Base-by-base conservation (phyloP, 2,329 filamentous ascomycete species). In the Cyphellophora attinorum region DNA sequence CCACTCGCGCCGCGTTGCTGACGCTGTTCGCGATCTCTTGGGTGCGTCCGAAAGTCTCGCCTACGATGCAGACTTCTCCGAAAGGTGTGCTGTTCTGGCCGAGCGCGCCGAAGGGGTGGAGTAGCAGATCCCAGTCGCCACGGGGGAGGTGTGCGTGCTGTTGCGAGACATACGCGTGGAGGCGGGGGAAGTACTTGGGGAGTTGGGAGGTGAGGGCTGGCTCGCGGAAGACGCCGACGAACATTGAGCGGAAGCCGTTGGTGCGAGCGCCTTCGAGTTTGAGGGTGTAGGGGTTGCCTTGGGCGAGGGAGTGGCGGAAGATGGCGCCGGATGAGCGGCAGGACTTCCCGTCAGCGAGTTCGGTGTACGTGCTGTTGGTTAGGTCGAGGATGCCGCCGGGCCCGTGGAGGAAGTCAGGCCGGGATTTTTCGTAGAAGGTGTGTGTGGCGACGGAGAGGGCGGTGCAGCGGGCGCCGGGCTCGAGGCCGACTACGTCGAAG, bases 401-500 rank as follows among this genome's bases (percentile, higher is more conserved):
- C 0, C 70, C 70, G 3, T 53, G 40, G 3, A 72, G 45, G 1
- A 66, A 45, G 43, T 73, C 69, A 0, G 70, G 68, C n/a, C 68
- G 48, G 0, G 58, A 57, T 37, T 72, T 73, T 53, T 73, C 70
- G 32, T 73, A 73, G 13, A 73, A 46, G 0, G 67, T 62, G 38
- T 73, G 68, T 0, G 69, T 65, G 1, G 67, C 67, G 0, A 73
- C 67, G 0, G 62, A 65, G 0, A 64, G 33, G 0, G 65, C 58
- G 0, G 65, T 71, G 40, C 68, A 72, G 2, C 51, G 51, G 0
- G 61, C 54, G 0, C 42, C 41, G 1, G 57, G 52, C 6, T 57
- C 53, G 0, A 61, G 47, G 0, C 69, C 66, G 3, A 49, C 46
- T 3, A 72, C 55, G 21, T 72, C 66, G 33, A 74, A 74, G 4